Evolutionary conservation across 495 filamentous ascomycete genomes (phyloP).

Genomic region (Aspergillus affinis): DNA sequence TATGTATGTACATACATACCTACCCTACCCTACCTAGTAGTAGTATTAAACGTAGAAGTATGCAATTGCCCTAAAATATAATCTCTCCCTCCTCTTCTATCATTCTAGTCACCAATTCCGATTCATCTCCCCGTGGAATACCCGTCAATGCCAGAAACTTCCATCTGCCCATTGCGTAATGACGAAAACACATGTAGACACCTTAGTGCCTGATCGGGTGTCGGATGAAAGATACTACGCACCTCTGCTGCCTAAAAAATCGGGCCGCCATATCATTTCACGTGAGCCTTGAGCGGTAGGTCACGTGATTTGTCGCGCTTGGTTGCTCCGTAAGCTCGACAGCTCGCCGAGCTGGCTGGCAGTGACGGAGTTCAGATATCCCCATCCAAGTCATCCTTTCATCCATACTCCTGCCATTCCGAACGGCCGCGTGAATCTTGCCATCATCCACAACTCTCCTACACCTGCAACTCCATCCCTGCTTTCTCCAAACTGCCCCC

Average conservation of each 20-base stretch:
- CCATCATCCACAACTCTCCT: not conserved
- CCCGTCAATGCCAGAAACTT: constrained; percentile 11
- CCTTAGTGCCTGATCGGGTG: constrained; percentile 23
- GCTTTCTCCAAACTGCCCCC: not conserved
- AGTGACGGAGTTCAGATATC: constrained; percentile 17
- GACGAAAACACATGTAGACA: constrained; percentile 17
- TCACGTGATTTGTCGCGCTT: constrained; percentile 31
- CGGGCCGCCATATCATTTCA: constrained; percentile 15
- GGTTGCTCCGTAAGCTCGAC: constrained; percentile 33
- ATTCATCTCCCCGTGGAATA: no score
- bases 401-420: constrained; percentile 4
- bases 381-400: constrained; percentile 12
- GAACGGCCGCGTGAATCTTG: not conserved
- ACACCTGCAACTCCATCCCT: not conserved
- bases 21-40: no score
- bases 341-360: constrained; percentile 23
- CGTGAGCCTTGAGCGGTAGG: not conserved
- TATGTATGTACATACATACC: no score
- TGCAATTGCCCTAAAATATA: no score
- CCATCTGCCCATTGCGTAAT: constrained; percentile 21
- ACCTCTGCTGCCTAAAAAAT: constrained; percentile 11
- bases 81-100: no score
- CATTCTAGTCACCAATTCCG: no score
- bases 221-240: constrained; percentile 19
- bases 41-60: no score